Evolutionary conservation across 2,329 filamentous ascomycete species (phyloP).

Genomic region (Monosporascus sp.): DNA sequence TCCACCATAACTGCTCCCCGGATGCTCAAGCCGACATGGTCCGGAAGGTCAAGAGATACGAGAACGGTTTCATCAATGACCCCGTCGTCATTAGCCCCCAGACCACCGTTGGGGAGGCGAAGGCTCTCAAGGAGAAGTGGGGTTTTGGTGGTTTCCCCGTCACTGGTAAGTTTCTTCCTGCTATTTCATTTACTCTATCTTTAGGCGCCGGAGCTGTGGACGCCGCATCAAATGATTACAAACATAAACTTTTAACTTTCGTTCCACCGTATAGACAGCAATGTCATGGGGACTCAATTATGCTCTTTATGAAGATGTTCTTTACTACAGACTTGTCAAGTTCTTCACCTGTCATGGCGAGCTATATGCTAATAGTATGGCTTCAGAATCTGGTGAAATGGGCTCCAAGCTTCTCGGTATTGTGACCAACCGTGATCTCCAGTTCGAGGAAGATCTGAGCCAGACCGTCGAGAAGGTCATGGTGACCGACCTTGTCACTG

Average conservation of each 20-base stretch:
- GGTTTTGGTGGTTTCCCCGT: conserved; percentile 98
- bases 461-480: conserved; percentile 83
- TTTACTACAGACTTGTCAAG: conserved; percentile 6
- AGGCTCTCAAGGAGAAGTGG: conserved; percentile 93
- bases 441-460: conserved; percentile 76
- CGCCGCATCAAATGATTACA: conserved; percentile 65
- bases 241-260: conserved; percentile 93
- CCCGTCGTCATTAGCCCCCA: conserved; percentile 84
- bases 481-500: conserved; percentile 91
- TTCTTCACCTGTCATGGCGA: conserved; percentile 4
- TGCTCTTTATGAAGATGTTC: conserved; percentile 39
- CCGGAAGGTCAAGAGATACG: conserved; percentile 96
- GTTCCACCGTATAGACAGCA: conserved; percentile 97
- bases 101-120: conserved; percentile 87
- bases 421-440: conserved; percentile 95
- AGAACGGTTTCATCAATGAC: conserved; percentile 98
- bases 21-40: conserved; percentile 99
- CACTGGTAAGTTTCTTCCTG: conserved; percentile 65
- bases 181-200: conserved; percentile 5
- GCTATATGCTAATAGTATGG: conserved; percentile 30
- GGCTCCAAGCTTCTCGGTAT: conserved; percentile 96
- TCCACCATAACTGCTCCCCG: conserved; percentile 99
- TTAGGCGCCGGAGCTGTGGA: conserved; percentile 3
- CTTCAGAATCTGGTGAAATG: conserved; percentile 78
- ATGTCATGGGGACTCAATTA: conserved; percentile 75